Conservation (phyloP, 2,329 filamentous ascomycete genomes). For the Epichloe hybrida region DNA sequence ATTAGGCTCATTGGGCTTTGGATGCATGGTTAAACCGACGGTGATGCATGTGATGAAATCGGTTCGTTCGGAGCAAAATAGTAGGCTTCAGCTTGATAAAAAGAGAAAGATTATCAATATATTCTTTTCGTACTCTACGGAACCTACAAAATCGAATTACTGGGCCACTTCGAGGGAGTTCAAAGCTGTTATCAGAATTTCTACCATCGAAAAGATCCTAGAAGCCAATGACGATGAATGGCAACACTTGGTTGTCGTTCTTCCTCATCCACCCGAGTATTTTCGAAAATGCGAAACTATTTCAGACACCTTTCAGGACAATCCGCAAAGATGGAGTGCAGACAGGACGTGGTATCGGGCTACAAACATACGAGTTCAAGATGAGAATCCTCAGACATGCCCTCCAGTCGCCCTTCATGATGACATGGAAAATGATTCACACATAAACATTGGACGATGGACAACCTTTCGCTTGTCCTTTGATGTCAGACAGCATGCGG, state of each 20-base stretch:
- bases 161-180: conserved; percentile 16
- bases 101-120: conserved; percentile 15
- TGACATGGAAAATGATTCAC: conserved; percentile 18
- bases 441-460: conserved; percentile 43
- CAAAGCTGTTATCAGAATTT: conserved; percentile 31
- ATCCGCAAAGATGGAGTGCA: conserved; percentile 23
- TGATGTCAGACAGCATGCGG: conserved; percentile 8
- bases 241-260: conserved; percentile 31
- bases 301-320: conserved; percentile 18
- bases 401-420: conserved; percentile 27
- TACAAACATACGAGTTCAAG: conserved; percentile 27
- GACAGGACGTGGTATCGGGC: conserved; percentile 35
- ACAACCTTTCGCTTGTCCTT: conserved; percentile 35
- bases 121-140: conserved; percentile 16
- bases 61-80: conserved; percentile 5
- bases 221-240: conserved; percentile 14
- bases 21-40: conserved; percentile 38
- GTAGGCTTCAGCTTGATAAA: conserved; percentile 20
- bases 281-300: conserved; percentile 25
- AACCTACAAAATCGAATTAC: conserved; percentile 1
- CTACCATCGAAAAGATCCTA: conserved; percentile 31
- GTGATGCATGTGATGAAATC: conserved; percentile 46
- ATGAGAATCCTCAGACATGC: conserved; percentile 17
- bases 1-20: conserved; percentile 43
- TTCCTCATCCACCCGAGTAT: conserved; percentile 35